Conservation (phyloP, 306 rosid species). For the Rosa rugosa region DNA sequence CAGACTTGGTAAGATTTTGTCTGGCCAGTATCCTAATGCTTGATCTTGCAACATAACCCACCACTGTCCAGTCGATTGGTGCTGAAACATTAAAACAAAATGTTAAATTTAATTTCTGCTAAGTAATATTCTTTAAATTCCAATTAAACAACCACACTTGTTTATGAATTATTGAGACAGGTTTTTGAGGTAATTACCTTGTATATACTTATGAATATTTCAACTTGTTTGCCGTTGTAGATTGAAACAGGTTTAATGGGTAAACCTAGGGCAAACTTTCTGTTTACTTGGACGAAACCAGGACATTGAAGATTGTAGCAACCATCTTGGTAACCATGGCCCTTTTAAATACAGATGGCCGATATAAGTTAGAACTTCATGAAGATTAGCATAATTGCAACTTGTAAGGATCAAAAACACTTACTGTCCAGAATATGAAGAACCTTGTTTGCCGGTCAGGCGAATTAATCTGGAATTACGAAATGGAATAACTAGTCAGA, state of each 20-base stretch:
- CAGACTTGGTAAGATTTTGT: conserved; percentile 3
- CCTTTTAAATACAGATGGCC: background rate
- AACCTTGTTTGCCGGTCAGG: background rate
- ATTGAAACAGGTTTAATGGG: conserved; percentile 10
- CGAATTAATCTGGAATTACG: background rate
- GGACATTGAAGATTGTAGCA: conserved; percentile 27
- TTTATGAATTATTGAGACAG: too few species aligned
- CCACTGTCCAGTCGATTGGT: conserved; percentile 25
- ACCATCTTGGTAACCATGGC: conserved; percentile 17
- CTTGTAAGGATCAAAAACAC: background rate
- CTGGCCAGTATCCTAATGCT: conserved; percentile 37
- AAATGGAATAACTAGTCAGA: background rate
- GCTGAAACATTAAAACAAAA: background rate
- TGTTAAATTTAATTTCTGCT: background rate
- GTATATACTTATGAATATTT: background rate
- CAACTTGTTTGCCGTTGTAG: conserved; percentile 15
- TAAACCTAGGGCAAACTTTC: conserved; percentile 7
- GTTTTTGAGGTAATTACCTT: conserved; percentile 8
- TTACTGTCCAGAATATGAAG: conserved; percentile 33
- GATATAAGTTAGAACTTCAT: background rate
- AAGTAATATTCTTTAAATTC: background rate
- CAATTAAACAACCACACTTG: background rate
- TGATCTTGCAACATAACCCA: conserved; percentile 17
- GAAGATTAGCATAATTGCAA: background rate
- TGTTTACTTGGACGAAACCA: conserved; percentile 28